phyloP scores from a whole-genome alignment of 331 rosid species.

The Acacia concinna region DNA sequence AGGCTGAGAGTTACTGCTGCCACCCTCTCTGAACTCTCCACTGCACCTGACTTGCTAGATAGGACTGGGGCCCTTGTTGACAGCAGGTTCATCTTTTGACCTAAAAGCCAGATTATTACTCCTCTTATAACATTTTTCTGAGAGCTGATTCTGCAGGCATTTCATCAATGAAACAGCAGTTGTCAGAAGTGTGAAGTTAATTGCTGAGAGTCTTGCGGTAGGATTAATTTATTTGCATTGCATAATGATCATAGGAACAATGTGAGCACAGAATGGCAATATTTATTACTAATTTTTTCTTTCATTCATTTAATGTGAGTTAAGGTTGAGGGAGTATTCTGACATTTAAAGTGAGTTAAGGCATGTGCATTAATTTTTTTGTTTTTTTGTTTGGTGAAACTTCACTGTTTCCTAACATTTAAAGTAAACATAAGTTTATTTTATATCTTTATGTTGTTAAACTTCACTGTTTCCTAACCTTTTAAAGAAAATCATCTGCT shows the following conservation, averaged over 20 bases:
- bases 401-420: slow-evolving; percentile 10
- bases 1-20: slow-evolving; percentile 97
- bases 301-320: neutral
- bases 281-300: neutral
- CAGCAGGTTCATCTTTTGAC: slow-evolving; percentile 58
- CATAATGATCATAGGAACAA: slow-evolving; percentile 1
- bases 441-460: slow-evolving; percentile 4
- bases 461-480: neutral
- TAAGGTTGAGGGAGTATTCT: neutral
- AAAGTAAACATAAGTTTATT: too few species aligned
- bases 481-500: slow-evolving; percentile 32
- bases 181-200: slow-evolving; percentile 80
- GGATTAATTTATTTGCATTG: slow-evolving; percentile 29
- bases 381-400: slow-evolving; percentile 6
- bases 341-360: too few species aligned
- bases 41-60: slow-evolving; percentile 83
- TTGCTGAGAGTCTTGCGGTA: slow-evolving; percentile 98
- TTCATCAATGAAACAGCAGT: slow-evolving; percentile 66
- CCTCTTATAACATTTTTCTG: slow-evolving; percentile 38
- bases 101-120: slow-evolving; percentile 22
- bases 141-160: slow-evolving; percentile 59
- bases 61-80: slow-evolving; percentile 86
- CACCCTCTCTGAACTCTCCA: slow-evolving; percentile 77
- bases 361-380: neutral
- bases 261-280: neutral